A percentile compares a stretch with the other conserved stretches of the same genome.
phyloP scores from a whole-genome alignment of 495 filamentous ascomycete genomes.

The Arthonia radiata region DNA sequence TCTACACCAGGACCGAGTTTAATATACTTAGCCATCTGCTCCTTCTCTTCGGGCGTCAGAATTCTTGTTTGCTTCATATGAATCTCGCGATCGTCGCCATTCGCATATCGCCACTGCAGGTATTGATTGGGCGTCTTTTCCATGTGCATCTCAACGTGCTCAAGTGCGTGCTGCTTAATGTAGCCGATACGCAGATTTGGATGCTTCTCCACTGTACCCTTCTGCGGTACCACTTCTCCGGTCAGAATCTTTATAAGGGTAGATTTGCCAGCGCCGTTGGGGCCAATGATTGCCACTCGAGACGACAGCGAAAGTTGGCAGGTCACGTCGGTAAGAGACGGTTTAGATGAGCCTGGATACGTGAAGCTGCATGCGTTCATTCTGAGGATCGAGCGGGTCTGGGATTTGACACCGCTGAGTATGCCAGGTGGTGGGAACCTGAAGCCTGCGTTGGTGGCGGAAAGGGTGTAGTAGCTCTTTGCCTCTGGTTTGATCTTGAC shows the following conservation, averaged over 20 bases:
- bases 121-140: conserved; percentile 99
- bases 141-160: conserved; percentile 98
- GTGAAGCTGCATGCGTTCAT: conserved; percentile 82
- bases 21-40: conserved; percentile 72
- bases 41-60: conserved; percentile 59
- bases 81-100: conserved; percentile 92
- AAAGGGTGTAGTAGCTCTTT: conserved; percentile 95
- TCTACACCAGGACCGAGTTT: conserved; percentile 66
- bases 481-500: conserved; percentile 85
- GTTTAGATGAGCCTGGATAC: conserved; percentile 67
- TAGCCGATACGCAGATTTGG: conserved; percentile 97
- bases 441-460: conserved; percentile 74
- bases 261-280: conserved; percentile 95
- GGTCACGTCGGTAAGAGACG: conserved; percentile 67
- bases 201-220: conserved; percentile 87
- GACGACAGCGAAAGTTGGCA: conserved; percentile 73
- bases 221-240: conserved; percentile 74
- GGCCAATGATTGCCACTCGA: conserved; percentile 82
- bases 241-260: conserved; percentile 95
- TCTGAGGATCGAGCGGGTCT: conserved; percentile 76
- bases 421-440: conserved; percentile 95
- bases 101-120: conserved; percentile 91
- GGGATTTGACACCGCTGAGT: conserved; percentile 79
- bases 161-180: conserved; percentile 96
- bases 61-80: conserved; percentile 91